Evolutionary conservation across 306 rosid genomes (phyloP), one percentile per base, ranked within the genome.

Genomic region (Prunus mira): DNA sequence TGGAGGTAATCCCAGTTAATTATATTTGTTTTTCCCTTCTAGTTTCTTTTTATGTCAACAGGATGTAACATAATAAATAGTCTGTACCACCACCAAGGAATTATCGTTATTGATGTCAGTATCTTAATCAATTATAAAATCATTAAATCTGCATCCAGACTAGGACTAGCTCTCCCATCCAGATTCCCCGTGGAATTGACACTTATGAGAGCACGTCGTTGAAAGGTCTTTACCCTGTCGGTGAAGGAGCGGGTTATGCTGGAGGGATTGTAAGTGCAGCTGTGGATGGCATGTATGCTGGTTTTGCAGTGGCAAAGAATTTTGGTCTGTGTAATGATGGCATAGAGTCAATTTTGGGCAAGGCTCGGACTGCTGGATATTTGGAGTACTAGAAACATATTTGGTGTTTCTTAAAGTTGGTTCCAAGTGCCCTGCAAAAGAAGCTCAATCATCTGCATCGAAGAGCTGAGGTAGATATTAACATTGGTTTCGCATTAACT

Each of bases 171-270:
- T 89, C 98, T 20, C 97, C 98, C 0, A 74, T 94, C 78, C 96
- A 90, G 76, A 94, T 94, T 83, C 88, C 95, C 27, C 97, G 98
- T 19, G 47, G 73, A 76, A 69, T 28, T 52, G 87, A 84, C 66
- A 86, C 97, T 64, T 95, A 86, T 2, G 98, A 95, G 83, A 89
- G 95, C 92, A 86, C 91, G 45, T 90, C 91, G 0, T 38, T 95
- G 65, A 89, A 85, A 84, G 93, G 98, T 78, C 89, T 95, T 46
- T 92, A 92, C 79, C 98, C 98, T 13, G 85, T 95, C 64, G 98
- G 98, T 8, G 98, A 95, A 84, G 98, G 98, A 83, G 97, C 98
- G 7, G 98, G 98, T 77, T 95, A 95, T 81, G 98, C 98, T 41
- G 98, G 98, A 65, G 98, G 98, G 69, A 95, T 95, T 69, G 86